Base-by-base conservation (phyloP, 1,139 yeast genomes). In the Geotrichum candidum region DNA sequence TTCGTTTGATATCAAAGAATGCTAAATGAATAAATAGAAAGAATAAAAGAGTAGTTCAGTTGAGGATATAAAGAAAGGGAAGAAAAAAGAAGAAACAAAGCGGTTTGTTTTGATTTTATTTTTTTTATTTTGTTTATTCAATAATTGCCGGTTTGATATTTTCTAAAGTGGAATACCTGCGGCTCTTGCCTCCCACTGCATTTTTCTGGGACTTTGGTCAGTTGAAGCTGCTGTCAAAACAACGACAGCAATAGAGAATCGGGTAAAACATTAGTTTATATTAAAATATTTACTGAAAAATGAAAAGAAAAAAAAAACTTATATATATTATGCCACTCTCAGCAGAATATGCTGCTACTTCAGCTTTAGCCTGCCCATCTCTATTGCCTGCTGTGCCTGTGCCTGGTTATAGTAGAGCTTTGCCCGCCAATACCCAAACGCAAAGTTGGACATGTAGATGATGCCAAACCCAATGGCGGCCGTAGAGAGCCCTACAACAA, bases 401-500 rank as follows among this genome's bases (percentile, higher is more conserved):
- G 33, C 23, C 18, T 50, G 33, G 51, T 50, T 50, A 55, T 56
- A 60, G 46, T 60, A 60, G 45, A 60, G 33, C 38, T 60, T 59
- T 10, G 64, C 76, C 10, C 77, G 67, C 57, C 80, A 51, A 73
- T 73, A 53, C 9, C 76, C 77, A 68, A 82, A 80, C 1, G 79
- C 78, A 58, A 79, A 73, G 66, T 81, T 81, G 22, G 79, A 76
- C 18, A 74, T 68, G 29, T 78, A 73, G 54, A 62, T 46, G 25
- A 79, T 68, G 2, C 78, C 68, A n/a, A 31, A 77, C 10, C 50
- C 59, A 35, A 55, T 31, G 1, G 52, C 18, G 77, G 63, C 76
- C 23, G 78, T 65, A 7, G 75, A 59, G 2, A 75, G 63, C 13
- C 80, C 68, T 57, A 85, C 78, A 2, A 82, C 67, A 62, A 87